Evolutionary conservation across 306 rosid genomes (phyloP), one percentile per base, ranked within the genome.

Genomic region (Mimosa pudica): DNA sequence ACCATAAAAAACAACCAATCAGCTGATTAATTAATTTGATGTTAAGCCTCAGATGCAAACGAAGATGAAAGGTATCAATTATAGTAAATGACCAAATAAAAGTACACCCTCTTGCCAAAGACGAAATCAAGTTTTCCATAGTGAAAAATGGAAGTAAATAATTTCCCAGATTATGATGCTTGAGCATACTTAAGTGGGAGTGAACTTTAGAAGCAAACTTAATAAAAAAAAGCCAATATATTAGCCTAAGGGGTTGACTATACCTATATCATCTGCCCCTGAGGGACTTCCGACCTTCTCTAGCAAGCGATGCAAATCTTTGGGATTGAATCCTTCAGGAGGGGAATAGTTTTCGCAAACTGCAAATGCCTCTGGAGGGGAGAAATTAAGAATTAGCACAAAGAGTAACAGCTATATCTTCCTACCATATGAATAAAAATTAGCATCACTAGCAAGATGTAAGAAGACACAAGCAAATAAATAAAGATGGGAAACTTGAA

Each of bases 241-340:
- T 52, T 81, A 46, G 45, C 18, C 44, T 35, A 1, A 74, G 73
- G 61, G 83, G 36, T 42, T 7, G 38, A 75, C 77, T 45, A 79
- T 90, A 96, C 99, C 99, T 79, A 87, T 87, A 84, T 96, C 98
- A 48, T 93, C 91, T 42, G 77, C 96, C 20, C 98, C 97, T 0
- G 96, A 96, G 24, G 99, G 99, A 74, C 96, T 96, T 86, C 99
- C 99, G 44, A 96, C 97, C 86, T 89, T 93, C 87, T 91, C 98
- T 81, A 95, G 91, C 69, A 95, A 88, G 82, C 86, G 92, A 82
- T 90, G 88, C 58, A 95, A 91, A 87, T 95, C 97, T 83, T 88
- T 86, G 1, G 96, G 96, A 79, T 90, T 85, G 89, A 95, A 95
- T 78, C 96, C 98, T 82, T 88, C 96, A 0, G 97, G 98, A 85